A percentile compares a stretch with the other conserved stretches of the same genome.
Evolutionary conservation across 1,284 basidiomycete genomes (phyloP).

Genomic region (Moesziomyces parantarcticus): DNA sequence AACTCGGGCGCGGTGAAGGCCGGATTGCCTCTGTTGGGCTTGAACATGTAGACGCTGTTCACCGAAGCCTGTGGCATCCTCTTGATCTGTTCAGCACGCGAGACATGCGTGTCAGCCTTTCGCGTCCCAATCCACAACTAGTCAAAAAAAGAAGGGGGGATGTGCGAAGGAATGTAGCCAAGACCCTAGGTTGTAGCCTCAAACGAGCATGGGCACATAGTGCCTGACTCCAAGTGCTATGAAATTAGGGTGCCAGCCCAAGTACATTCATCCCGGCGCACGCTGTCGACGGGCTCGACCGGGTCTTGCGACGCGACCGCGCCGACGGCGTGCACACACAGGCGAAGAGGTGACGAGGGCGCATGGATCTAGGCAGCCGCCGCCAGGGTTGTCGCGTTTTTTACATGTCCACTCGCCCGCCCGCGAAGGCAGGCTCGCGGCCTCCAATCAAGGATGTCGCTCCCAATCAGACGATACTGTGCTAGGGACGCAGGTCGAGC

Average conservation of each 20-base stretch:
- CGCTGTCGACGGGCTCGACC: not conserved
- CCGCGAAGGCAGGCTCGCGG: conserved; percentile 48
- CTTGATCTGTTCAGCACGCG: conserved; percentile 17
- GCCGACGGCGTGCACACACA: conserved; percentile 18
- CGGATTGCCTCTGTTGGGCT: conserved; percentile 6
- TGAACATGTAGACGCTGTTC: conserved; percentile 9
- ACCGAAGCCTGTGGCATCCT: conserved; percentile 17
- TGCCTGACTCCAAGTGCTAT: conserved; percentile 54
- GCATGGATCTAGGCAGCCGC: conserved; percentile 57
- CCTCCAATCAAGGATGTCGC: conserved; percentile 52
- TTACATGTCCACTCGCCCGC: conserved; percentile 55
- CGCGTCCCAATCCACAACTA: not conserved
- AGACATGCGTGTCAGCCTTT: conserved; percentile 8
- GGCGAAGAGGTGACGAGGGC: conserved; percentile 53
- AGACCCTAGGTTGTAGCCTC: conserved; percentile 56
- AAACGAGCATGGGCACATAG: conserved; percentile 53
- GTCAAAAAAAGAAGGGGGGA: not conserved
- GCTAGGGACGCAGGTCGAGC: conserved; percentile 45
- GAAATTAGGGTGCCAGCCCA: conserved; percentile 58
- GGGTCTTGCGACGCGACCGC: not conserved
- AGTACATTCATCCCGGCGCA: conserved; percentile 50
- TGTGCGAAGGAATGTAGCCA: conserved; percentile 24
- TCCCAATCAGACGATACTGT: conserved; percentile 57
- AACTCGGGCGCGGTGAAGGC: conserved; percentile 13
- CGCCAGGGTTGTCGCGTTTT: conserved; percentile 54